phyloP scores from a whole-genome alignment of 345 rosid genomes.

The Reutealis trisperma region DNA sequence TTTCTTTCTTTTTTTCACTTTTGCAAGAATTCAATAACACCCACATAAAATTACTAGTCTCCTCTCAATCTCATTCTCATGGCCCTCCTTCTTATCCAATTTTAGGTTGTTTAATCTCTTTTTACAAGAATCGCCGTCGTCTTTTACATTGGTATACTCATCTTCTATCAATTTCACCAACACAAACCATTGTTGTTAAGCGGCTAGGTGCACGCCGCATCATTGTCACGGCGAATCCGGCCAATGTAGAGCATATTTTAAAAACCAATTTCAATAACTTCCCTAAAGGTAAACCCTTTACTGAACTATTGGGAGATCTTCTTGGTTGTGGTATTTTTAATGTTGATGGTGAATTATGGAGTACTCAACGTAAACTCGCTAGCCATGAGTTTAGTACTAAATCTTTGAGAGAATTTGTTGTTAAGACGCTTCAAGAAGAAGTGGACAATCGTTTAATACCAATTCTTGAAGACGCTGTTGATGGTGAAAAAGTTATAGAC shows the following conservation, averaged over 20 bases:
- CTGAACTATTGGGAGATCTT: slow-evolving; percentile 72
- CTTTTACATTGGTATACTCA: slow-evolving; percentile 77
- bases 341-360: slow-evolving; percentile 78
- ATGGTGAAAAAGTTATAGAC: slow-evolving; percentile 5
- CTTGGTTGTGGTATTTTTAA: slow-evolving; percentile 84
- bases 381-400: slow-evolving; percentile 75
- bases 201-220: slow-evolving; percentile 61
- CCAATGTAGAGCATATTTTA: slow-evolving; percentile 69
- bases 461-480: slow-evolving; percentile 35
- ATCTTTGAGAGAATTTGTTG: slow-evolving; percentile 56
- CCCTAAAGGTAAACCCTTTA: slow-evolving; percentile 85
- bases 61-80: background rate
- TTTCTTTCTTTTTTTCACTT: background rate
- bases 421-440: slow-evolving; percentile 48
- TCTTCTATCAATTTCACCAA: slow-evolving; percentile 55
- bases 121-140: slow-evolving; percentile 59
- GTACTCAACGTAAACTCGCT: slow-evolving; percentile 62
- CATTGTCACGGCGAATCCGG: slow-evolving; percentile 67
- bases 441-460: slow-evolving; percentile 57
- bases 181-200: slow-evolving; percentile 51
- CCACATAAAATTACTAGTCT: slow-evolving; percentile 2
- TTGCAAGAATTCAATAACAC: background rate
- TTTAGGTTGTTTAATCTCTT: slow-evolving; percentile 65
- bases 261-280: slow-evolving; percentile 62
- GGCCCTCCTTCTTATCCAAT: slow-evolving; percentile 57